Evolutionary conservation across 305 asterid species (phyloP).

Genomic region (Salvia sclarea): DNA sequence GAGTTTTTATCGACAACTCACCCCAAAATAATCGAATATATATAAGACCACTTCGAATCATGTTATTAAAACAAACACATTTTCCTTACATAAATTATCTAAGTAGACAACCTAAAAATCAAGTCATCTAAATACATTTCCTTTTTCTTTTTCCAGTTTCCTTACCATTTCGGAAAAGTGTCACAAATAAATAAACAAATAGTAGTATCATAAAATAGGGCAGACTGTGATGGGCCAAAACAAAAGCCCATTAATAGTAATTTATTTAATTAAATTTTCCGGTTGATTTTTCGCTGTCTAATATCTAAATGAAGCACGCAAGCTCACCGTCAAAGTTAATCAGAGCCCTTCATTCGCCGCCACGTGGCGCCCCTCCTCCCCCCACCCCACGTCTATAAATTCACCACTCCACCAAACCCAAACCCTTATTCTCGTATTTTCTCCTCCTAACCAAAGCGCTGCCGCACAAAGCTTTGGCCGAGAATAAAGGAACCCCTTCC

Average conservation of each 20-base stretch:
- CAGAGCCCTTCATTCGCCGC: conserved; percentile 27
- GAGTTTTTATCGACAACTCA: too few species aligned
- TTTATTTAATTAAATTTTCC: too few species aligned
- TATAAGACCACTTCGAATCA: too few species aligned
- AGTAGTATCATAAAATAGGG: too few species aligned
- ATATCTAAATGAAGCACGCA: conserved; percentile 29
- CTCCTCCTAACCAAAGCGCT: conserved; percentile 12
- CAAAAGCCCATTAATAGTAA: not conserved
- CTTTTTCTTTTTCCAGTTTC: too few species aligned
- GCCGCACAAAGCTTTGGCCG: conserved; percentile 29
- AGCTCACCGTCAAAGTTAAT: conserved; percentile 38
- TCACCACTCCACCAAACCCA: not conserved
- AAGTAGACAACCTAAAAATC: too few species aligned
- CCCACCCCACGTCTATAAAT: conserved; percentile 38
- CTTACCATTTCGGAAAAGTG: too few species aligned
- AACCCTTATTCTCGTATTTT: conserved; percentile 45
- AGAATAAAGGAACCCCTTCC: conserved; percentile 8
- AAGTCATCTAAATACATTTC: too few species aligned
- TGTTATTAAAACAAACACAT: too few species aligned
- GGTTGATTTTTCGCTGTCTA: not conserved
- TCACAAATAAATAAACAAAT: too few species aligned
- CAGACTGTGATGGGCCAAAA: not conserved
- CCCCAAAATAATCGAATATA: too few species aligned
- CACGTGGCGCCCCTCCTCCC: conserved; percentile 50
- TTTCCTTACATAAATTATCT: too few species aligned